These are phyloP conservation scores for Mycena rosella DNA, from an alignment of 768 basidiomycete species.

Conservation along the genomic window DNA sequence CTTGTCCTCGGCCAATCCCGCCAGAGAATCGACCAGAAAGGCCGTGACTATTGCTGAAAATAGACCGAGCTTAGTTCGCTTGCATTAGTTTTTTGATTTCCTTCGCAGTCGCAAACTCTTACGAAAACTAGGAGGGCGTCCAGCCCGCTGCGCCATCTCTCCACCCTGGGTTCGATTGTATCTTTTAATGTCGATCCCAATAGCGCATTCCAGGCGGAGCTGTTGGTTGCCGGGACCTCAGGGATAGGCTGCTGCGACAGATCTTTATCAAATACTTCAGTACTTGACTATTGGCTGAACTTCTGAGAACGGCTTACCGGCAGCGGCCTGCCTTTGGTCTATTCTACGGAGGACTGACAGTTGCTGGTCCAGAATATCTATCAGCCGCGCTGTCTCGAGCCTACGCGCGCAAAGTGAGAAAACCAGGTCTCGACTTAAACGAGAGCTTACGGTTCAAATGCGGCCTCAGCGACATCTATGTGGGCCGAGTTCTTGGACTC, in stretches of 20 bases:
- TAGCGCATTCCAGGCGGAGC: conserved; percentile 13
- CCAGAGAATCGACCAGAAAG: conserved; percentile 1
- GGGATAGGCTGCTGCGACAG: conserved; percentile 11
- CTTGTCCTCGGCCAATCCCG: neutral
- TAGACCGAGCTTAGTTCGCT: conserved; percentile 9
- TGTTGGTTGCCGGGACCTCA: conserved; percentile 8
- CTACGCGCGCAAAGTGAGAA: neutral
- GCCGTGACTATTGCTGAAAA: conserved; percentile 18
- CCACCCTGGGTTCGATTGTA: conserved; percentile 4
- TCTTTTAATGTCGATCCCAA: conserved; percentile 4
- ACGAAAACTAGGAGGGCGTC: conserved; percentile 14
- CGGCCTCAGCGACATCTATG: neutral
- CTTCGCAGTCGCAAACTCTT: neutral
- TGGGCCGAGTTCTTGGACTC: neutral
- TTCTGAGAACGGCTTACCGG: too few relatives aligned
- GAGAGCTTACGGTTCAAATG: neutral
- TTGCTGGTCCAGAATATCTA: conserved; percentile 10
- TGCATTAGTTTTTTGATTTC: neutral
- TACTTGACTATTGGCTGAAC: too few relatives aligned
- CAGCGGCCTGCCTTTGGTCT: conserved; percentile 14
- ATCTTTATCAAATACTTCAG: neutral
- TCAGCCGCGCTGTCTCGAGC: neutral
- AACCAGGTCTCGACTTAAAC: neutral
- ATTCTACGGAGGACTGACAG: conserved; percentile 1
- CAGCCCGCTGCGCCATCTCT: conserved; percentile 13